Base-by-base conservation (phyloP, 192 early-diverging fungal genomes). In the Phlyctochytrium planicorne region DNA sequence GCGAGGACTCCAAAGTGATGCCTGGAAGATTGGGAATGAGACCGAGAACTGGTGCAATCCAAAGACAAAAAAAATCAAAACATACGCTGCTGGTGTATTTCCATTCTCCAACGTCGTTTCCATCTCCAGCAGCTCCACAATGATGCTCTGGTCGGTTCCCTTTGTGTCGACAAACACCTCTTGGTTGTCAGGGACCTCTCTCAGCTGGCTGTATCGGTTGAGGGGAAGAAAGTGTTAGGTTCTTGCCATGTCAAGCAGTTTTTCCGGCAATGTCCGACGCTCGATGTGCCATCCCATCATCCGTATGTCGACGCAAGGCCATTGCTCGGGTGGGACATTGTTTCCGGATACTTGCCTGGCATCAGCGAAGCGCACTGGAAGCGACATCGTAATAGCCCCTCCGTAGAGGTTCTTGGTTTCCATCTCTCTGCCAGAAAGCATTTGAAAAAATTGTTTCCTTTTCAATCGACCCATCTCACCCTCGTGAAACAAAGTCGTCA, bases 171-270 rank as follows among this genome's bases (percentile, higher is more conserved):
- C 87, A 75, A 91, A 97, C 3, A 95, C 95, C 69, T 97, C 95
- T 75, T 97, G 95, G 74, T 94, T 89, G 77, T 92, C 90, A 0
- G 95, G 94, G 0, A 97, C 84, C 52, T 91, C 72, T 31, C 95
- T 89, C 16, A 95, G 68, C n/a, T 82, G 60, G 40, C 40, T 47
- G 6, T 47, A 47, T 14, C 40, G 20, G 40, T 47, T 20, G 20
- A 47, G 6, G 20, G 20, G 40, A 47, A 20, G 10, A 47, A 6
- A 20, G 40, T 20, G 10, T 14, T 14, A 20, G 20, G 40, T 47
- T 47, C 10, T 14, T 14, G 40, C 40, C 40, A 20, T n/a, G n/a
- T n/a, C n/a, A 47, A 47, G 40, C 40, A 47, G 40, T 20, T 14
- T 47, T 20, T 6, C 40, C 40, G 40, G 10, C 40, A 6, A 47